These are phyloP conservation scores for Geosmithia morbida DNA, from an alignment of 2,329 filamentous ascomycete species.

Conservation along the genomic window DNA sequence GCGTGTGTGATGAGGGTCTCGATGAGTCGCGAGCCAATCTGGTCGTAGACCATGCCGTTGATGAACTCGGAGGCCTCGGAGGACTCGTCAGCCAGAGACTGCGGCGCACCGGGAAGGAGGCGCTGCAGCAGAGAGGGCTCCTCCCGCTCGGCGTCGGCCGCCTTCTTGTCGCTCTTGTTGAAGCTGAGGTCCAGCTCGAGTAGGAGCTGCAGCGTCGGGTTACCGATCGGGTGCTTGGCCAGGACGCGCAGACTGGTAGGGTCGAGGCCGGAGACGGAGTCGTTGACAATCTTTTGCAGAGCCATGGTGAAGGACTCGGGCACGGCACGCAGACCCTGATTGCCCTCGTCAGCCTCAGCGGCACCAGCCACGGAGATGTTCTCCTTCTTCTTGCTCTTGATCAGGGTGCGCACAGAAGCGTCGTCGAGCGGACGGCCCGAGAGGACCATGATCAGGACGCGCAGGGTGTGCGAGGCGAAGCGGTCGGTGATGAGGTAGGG, in stretches of 20 bases:
- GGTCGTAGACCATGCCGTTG: conserved; percentile 76
- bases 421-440: conserved; percentile 70
- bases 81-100: conserved; percentile 56
- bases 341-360: conserved; percentile 32
- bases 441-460: conserved; percentile 73
- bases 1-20: conserved; percentile 72
- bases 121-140: conserved; percentile 50
- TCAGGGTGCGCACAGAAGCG: conserved; percentile 51
- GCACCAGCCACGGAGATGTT: conserved; percentile 50
- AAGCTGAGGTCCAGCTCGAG: conserved; percentile 73
- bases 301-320: conserved; percentile 67
- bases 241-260: conserved; percentile 69
- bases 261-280: conserved; percentile 62
- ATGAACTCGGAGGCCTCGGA: conserved; percentile 66
- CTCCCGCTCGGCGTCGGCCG: conserved; percentile 16
- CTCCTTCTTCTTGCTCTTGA: conserved; percentile 90
- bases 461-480: conserved; percentile 83
- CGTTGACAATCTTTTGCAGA: conserved; percentile 66
- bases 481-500: conserved; percentile 71
- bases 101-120: conserved; percentile 61
- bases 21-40: conserved; percentile 76
- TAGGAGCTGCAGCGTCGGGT: conserved; percentile 83
- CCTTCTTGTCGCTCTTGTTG: conserved; percentile 37
- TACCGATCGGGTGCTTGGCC: conserved; percentile 79
- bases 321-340: conserved; percentile 38